Base-by-base conservation (phyloP, 306 rosid genomes). In the Arachis stenosperma region DNA sequence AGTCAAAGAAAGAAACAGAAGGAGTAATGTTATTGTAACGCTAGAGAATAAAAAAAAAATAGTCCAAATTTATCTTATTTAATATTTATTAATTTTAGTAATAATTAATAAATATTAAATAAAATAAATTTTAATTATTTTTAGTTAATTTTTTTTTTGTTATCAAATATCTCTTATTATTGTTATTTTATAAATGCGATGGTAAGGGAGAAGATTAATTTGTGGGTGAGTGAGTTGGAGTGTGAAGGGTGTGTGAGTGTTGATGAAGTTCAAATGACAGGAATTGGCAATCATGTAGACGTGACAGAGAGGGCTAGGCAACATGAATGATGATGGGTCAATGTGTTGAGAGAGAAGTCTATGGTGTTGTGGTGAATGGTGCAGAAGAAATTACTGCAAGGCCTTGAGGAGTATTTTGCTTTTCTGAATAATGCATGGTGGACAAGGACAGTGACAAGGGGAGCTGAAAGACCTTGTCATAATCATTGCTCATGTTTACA, bases 281-380 rank as follows among this genome's bases (percentile, higher is more conserved):
- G 40, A 61, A 61, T 61, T 43, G 47, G 9, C 48, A 61, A 61
- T 43, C 27, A 61, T n/a, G 47, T 40, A n/a, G 47, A 14, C 12
- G 50, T 39, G 67, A 61, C 67, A 39, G 67, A 39, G 30, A 40
- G 22, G 11, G 30, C 9, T 52, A 52, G 57, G 57, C 57, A 52
- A 52, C 57, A 52, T 52, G 57, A 52, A 52, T 52, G 27, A 5
- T 52, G 57, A 52, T 52, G 57, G 57, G 57, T 52, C 57, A 52
- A 52, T 52, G 57, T 52, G 57, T 52, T 52, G 27, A 14, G 2
- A 52, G 57, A n/a, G 57, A 52, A 52, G 57, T 1, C 57, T 52
- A 52, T 33, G 37, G 37, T 33, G 4, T 33, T 2, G 37, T 33
- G 37, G 27, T 14, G 27, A 22, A 52, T 51, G 57, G 27, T 7